Base-by-base conservation (phyloP, 2,329 filamentous ascomycete species). In the Aspergillus awamori region DNA sequence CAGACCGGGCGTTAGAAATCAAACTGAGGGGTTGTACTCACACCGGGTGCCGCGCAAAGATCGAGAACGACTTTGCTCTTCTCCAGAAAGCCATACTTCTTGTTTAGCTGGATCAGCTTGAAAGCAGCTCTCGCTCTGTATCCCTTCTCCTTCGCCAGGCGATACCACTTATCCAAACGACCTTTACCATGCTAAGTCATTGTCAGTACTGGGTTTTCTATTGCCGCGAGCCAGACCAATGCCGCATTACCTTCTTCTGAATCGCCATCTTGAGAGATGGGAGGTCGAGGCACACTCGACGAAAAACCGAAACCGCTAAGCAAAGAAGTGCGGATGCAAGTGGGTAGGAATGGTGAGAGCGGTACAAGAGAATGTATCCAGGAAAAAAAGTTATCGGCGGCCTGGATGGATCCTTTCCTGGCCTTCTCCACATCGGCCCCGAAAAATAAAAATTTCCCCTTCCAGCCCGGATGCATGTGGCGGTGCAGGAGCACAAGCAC, bases 81-180 rank as follows among this genome's bases (percentile, higher is more conserved):
- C 79, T 98, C 93, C 69, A 99, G 83, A 79, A 99, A 99, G 69
- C 92, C 91, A 89, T 96, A 99, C 77, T 97, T 98, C 81, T 98
- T 97, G 82, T 99, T 99, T 71, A 99, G 83, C 78, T 99, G 94
- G 69, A 99, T 94, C 70, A 99, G 82, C 82, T 99, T 99, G 86
- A 98, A 98, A 59, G 95, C 93, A 70, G 95, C 93, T 85, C 95
- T 87, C 64, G 95, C 94, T 72, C 95, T 86, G 76, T 97, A 99
- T 65, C 95, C 95, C 79, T 97, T 98, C 78, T 99, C 95, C 80
- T 99, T 99, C 64, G 95, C 95, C 72, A 98, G 88, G 76, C 93
- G 94, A 81, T 98, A 99, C 92, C 93, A 98, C 80, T 98, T 97
- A 80, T 99, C 95, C 73, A 97, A 85, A 86, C 94, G 93, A 79